Conservation (phyloP, 768 basidiomycete species). For the Infundibulicybe gibba region DNA sequence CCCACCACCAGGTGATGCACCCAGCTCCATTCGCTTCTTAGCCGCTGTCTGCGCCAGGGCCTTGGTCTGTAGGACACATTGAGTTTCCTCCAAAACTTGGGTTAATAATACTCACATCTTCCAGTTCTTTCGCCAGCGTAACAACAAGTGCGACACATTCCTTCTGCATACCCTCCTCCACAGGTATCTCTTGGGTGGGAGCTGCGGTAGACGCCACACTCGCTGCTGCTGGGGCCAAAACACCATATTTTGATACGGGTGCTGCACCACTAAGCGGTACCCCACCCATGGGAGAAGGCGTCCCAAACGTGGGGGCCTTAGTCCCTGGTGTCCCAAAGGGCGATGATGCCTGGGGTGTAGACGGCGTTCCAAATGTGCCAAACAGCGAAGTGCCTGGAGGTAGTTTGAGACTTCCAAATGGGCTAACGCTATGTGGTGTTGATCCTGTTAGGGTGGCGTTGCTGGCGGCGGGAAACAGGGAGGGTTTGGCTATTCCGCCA, state of each 20-base stretch:
- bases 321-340: too few relatives aligned
- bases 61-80: constrained; percentile 34
- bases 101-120: constrained; percentile 42
- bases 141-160: constrained; percentile 53
- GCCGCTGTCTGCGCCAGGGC: constrained; percentile 32
- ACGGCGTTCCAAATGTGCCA: neutral
- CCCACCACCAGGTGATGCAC: constrained; percentile 30
- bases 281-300: too few relatives aligned
- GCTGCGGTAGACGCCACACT: constrained; percentile 2
- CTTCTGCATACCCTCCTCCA: constrained; percentile 65
- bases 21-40: constrained; percentile 29
- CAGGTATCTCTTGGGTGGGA: constrained; percentile 17
- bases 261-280: too few relatives aligned
- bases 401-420: constrained; percentile 1
- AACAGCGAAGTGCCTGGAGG: neutral
- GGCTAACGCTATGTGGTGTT: neutral
- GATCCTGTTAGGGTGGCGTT: neutral
- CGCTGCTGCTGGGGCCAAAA: neutral
- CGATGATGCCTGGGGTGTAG: too few relatives aligned
- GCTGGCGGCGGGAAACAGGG: neutral
- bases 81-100: neutral
- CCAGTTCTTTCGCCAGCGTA: constrained; percentile 48
- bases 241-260: too few relatives aligned
- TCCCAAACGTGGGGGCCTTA: too few relatives aligned
- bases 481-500: neutral